Base-by-base conservation (phyloP, 495 filamentous ascomycete genomes). In the Xylaria longipes region DNA sequence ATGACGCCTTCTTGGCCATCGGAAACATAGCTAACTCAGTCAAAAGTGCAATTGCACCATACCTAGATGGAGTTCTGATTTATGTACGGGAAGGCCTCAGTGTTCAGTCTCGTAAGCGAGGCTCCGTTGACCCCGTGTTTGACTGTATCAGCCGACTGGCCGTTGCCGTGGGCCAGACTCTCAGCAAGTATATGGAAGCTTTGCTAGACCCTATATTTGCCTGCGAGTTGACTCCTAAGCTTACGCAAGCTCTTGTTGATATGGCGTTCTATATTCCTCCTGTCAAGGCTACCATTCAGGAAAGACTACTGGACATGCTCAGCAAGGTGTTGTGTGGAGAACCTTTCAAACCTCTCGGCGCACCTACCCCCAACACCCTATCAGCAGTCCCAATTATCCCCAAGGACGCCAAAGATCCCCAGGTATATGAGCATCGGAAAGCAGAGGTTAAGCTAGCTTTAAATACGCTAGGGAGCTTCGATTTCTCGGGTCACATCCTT, bases 251-350 rank as follows among this genome's bases (percentile, higher is more conserved):
- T 17, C 84, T 99, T 62, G 94, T 98, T 27, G 96, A 98, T 77
- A 97, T 99, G 93, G 95, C 96, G 50, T 96, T 98, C 77, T 98
- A 98, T 78, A 97, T 99, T 62, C 95, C 96, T 0, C 96, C 97
- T 1, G 92, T 97, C 72, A 95, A 97, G 80, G 86, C 90, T 35
- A 93, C 87, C 14, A 98, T 99, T 50, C 96, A 99, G 79, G 95
- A 97, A 72, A 91, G 93, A 70, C 86, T 99, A 45, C 88, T 99
- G 39, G 92, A 99, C 77, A 93, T 98, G 89, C 86, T 99, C 6
- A 98, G 96, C 82, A 91, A 94, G 74, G 94, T 97, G 35, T 89
- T 99, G 1, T 95, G 93, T 74, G 95, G 95, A 25, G 91, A 94
- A 66, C 92, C 93, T 50, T 99, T 97, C 81, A 90, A 93, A 57